Base-by-base conservation (phyloP, 192 early-diverging fungal species). In the Spizellomyces sp. region DNA sequence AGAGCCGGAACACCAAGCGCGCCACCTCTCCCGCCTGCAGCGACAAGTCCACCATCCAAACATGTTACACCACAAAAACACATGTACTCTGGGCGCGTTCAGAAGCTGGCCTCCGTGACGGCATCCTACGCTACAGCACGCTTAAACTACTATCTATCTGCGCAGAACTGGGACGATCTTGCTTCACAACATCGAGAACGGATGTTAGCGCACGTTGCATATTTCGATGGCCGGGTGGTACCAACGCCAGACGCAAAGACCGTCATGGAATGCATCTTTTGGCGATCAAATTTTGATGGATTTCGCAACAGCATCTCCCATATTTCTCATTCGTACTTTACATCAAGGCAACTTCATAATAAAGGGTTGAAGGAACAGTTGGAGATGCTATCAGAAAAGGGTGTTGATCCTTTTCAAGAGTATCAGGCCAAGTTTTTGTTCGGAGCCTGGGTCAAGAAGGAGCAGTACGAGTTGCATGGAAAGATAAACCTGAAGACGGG, bases 201-300 rank as follows among this genome's bases (percentile, higher is more conserved):
- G 7, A 81, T 86, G 77, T 44, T 50, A 12, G 50, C 48, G 6
- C 62, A 71, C 50, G 60, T 61, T 14, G 85, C 83, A 15, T 77
- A 81, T 58, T 86, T 86, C 60, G 85, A 86, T 60, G 77, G 74
- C 19, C 79, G 85, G 8, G 73, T 86, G 41, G 69, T 85, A 8
- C 75, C 80, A 2, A 44, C 73, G 6, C 73, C 81, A 9, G 52
- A 67, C 45, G 8, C 70, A 19, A 41, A 22, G 17, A 43, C 62
- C 6, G 75, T 70, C 52, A 77, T 75, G 69, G 83, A 86, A 43
- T 79, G 77, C 52, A 68, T 86, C 5, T 83, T 78, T 58, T 86
- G 85, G 85, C 67, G 85, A 48, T 83, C 81, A 12, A 86, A 86
- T 62, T 81, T 86, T 50, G 85, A 86, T 50, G 85, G 81, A 9